Conservation (phyloP, 208 protist genomes). For the Angomonas ambiguus region DNA sequence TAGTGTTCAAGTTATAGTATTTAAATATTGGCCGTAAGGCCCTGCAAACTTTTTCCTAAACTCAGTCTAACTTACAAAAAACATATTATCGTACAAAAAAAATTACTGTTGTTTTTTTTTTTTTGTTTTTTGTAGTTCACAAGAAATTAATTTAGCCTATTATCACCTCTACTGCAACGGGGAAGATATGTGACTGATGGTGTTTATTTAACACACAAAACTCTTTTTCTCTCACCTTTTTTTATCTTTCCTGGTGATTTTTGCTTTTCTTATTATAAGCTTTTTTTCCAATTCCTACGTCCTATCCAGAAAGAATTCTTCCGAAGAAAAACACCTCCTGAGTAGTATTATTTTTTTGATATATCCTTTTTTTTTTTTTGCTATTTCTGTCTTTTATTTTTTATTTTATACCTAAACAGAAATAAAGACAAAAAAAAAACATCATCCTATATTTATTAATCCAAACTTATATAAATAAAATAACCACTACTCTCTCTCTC, state of each 20-base stretch:
- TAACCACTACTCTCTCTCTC: background rate
- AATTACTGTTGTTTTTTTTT: background rate
- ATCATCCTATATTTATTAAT: background rate
- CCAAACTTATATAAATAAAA: background rate
- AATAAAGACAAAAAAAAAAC: background rate
- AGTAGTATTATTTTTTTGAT: too few species aligned
- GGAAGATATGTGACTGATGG: too few species aligned
- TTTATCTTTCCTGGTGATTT: slow-evolving; percentile 1
- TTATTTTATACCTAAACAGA: slow-evolving; percentile 3
- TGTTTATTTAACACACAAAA: too few species aligned
- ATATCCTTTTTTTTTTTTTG: background rate
- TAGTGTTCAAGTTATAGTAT: too few species aligned
- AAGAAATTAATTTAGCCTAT: too few species aligned
- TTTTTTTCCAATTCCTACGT: background rate
- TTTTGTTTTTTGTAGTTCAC: background rate
- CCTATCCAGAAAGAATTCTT: too few species aligned
- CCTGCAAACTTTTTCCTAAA: too few species aligned
- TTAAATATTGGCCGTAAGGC: too few species aligned
- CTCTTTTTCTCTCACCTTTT: background rate
- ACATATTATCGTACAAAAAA: too few species aligned
- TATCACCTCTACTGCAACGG: too few species aligned
- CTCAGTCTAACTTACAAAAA: too few species aligned
- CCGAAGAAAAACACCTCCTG: too few species aligned
- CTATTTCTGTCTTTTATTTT: slow-evolving; percentile 4
- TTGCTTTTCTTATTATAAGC: background rate